These are phyloP conservation scores for Globisporangium uncinulatum DNA, from an alignment of 352 stramenopile genomes.

Conservation along the genomic window DNA sequence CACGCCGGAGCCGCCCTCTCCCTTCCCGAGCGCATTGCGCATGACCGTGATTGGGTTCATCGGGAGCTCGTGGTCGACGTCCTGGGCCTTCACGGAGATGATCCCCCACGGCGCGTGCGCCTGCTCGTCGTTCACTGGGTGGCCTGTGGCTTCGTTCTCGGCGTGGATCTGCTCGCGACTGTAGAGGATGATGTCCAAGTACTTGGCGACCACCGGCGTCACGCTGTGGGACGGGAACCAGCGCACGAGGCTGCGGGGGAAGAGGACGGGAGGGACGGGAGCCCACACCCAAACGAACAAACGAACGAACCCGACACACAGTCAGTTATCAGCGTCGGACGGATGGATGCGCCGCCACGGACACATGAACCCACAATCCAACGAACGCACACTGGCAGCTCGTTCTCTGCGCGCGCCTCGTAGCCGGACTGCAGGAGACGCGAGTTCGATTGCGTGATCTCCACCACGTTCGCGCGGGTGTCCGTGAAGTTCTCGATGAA, in stretches of 20 bases:
- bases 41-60: slow-evolving; percentile 99
- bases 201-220: slow-evolving; percentile 86
- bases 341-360: neutral
- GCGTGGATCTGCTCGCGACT: slow-evolving; percentile 97
- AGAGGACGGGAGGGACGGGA: neutral
- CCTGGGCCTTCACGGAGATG: slow-evolving; percentile 96
- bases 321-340: no score
- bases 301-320: no score
- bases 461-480: slow-evolving; percentile 82
- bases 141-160: slow-evolving; percentile 86
- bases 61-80: slow-evolving; percentile 93
- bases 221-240: slow-evolving; percentile 92
- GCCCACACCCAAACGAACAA: neutral
- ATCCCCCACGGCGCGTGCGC: slow-evolving; percentile 90
- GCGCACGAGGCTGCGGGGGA: slow-evolving; percentile 43
- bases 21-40: slow-evolving; percentile 96
- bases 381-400: slow-evolving; percentile 88
- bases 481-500: slow-evolving; percentile 95
- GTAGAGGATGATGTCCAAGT: slow-evolving; percentile 98
- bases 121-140: slow-evolving; percentile 31
- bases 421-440: slow-evolving; percentile 92
- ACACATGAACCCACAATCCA: neutral
- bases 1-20: slow-evolving; percentile 88
- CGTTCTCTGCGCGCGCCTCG: slow-evolving; percentile 90
- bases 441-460: slow-evolving; percentile 93